Evolutionary conservation across 1,284 basidiomycete genomes (phyloP), one percentile per base, ranked within the genome.

Genomic region (Cryptococcus neoformans): DNA sequence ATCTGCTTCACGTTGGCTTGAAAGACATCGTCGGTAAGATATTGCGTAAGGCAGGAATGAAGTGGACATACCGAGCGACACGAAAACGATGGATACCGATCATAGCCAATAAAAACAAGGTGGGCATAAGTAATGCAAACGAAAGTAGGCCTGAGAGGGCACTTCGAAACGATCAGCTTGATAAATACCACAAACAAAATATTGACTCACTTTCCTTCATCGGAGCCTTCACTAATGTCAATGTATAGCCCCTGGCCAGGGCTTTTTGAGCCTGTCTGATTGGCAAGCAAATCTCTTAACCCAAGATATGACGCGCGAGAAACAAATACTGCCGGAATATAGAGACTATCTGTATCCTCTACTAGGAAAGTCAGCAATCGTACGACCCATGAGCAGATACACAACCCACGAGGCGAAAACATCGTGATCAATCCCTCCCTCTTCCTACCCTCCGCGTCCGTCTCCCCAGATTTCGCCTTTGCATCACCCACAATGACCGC

Each of bases 401-500:
- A 41, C 11, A 41, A 16, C 69, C 51, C 50, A 67, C 78, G 86
- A 75, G 88, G 88, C 72, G 87, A 89, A 76, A 88, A 92, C 91
- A 94, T 93, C 60, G 89, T 92, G 44, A 93, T 83, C 58, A 93
- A 80, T n/a, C 83, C 83, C 67, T 90, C 88, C 14, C 89, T 85
- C 66, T 83, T 83, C 4, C 87, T 85, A 10, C 85, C 84, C 67
- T 87, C 83, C 64, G 86, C 70, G 36, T 76, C 74, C 7, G 62
- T 72, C 65, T 79, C 77, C 10, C 65, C 69, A 2, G 55, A 45
- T 11, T 65, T 59, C 36, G 61, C 62, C 12, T 57, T 58, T 40
- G 57, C 82, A 49, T 92, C 92, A 45, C 92, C 92, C 1, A 96
- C 89, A n/a, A 95, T 84, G 34, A 93, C 87, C 1, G 87, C 91